Conservation (phyloP, 768 basidiomycete genomes). For the Lactifluus hygrophoroides region DNA sequence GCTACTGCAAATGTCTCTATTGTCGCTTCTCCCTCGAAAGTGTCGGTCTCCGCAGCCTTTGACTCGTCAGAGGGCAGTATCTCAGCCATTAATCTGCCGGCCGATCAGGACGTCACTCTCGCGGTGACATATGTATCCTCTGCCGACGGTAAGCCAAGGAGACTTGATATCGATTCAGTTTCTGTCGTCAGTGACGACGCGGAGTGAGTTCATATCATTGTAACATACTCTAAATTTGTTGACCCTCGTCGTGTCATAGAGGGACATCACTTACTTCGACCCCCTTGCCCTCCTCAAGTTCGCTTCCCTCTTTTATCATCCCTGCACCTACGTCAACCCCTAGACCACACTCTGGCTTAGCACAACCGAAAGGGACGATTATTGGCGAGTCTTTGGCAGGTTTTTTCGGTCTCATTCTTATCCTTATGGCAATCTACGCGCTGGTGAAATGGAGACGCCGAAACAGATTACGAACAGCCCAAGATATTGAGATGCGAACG, state of each 20-base stretch:
- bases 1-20: constrained; percentile 21
- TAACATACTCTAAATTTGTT: not conserved
- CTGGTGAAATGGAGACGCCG: constrained; percentile 4
- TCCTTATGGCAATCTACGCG: constrained; percentile 3
- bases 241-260: not conserved
- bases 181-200: not conserved
- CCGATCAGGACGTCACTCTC: constrained; percentile 17
- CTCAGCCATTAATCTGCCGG: constrained; percentile 17
- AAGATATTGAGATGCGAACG: constrained; percentile 8
- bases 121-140: constrained; percentile 16
- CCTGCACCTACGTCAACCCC: constrained; percentile 8
- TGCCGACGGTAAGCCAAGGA: constrained; percentile 6
- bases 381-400: constrained; percentile 20
- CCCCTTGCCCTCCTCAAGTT: constrained; percentile 14
- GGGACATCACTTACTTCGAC: constrained; percentile 11
- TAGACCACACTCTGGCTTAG: constrained; percentile 7
- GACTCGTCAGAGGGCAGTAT: constrained; percentile 15
- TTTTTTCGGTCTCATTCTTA: constrained; percentile 20
- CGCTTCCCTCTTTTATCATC: constrained; percentile 19
- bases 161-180: constrained; percentile 21
- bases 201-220: constrained; percentile 1
- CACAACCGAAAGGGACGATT: constrained; percentile 21
- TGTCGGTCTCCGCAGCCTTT: constrained; percentile 12
- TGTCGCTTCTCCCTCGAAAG: constrained; percentile 19
- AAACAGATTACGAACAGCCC: not conserved